These are phyloP conservation scores for Sonneratia alba DNA, from an alignment of 345 rosid genomes.

Conservation along the genomic window DNA sequence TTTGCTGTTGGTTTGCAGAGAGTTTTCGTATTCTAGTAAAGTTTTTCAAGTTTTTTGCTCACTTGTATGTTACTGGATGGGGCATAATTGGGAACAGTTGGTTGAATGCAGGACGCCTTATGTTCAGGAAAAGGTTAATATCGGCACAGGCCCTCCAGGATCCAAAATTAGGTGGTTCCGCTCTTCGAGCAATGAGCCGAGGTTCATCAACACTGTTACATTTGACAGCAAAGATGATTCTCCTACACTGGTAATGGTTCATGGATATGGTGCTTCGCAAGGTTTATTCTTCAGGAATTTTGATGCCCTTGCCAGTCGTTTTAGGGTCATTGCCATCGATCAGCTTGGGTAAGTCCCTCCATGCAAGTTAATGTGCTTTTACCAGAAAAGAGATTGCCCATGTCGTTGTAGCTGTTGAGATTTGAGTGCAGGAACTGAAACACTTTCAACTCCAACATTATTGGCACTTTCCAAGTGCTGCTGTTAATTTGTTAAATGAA, in stretches of 20 bases:
- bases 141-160: conserved; percentile 93
- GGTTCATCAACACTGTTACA: conserved; percentile 71
- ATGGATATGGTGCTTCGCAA: conserved; percentile 93
- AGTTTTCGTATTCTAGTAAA: too few species aligned
- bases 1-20: too few species aligned
- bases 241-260: conserved; percentile 94
- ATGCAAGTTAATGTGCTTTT: background rate
- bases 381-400: background rate
- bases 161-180: conserved; percentile 87
- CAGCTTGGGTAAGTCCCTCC: conserved; percentile 69
- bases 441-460: background rate
- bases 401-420: background rate
- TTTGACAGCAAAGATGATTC: conserved; percentile 70
- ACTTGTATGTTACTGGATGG: background rate
- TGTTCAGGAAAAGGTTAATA: conserved; percentile 74
- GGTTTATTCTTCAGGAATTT: conserved; percentile 94
- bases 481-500: background rate
- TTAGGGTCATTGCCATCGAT: conserved; percentile 83
- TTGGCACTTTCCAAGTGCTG: background rate
- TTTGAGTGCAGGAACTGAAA: background rate
- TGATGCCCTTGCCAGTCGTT: conserved; percentile 72
- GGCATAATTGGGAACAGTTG: background rate
- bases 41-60: background rate
- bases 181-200: conserved; percentile 66
- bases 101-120: conserved; percentile 64